Base-by-base conservation (phyloP, 306 rosid species). In the Lathyrus oleraceus region DNA sequence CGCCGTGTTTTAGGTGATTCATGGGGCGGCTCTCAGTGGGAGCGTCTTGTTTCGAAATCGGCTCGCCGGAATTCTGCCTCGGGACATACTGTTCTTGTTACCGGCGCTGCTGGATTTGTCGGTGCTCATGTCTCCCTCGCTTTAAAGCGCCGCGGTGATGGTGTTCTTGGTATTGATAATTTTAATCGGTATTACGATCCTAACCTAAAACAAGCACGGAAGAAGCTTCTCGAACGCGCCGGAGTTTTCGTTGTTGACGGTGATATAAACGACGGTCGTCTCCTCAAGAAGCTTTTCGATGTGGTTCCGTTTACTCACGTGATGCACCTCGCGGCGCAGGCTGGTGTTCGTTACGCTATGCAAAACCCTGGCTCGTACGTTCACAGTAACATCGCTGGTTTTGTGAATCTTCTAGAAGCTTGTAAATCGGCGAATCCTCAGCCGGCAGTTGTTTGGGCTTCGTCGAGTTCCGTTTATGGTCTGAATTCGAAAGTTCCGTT, bases 321-420 rank as follows among this genome's bases (percentile, higher is more conserved):
- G 21, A 87, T 89, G 89, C 97, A 91, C 62, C 85, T 91, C 0
- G 97, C 96, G 3, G 97, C 97, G 0, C 97, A 91, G 75, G 97
- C 96, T 0, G 96, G 97, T 1, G 96, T 91, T 1, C 85, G 96
- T 7, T 91, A 85, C 77, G 97, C 96, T 8, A 89, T 91, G 94
- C 85, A 84, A 78, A 91, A 91, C 71, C 97, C 97, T 0, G 64
- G 70, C 2, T 84, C 90, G 0, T 89, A 89, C 61, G 87, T 91
- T 2, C 94, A 87, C 36, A 87, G 90, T 76, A 91, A 91, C 72
- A 73, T 91, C 52, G 97, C 89, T 5, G 97, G 96, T 23, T 83
- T 89, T 17, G 91, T 87, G 57, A 89, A 62, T 56, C 91, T 91
- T 62, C 81, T 91, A 14, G 94, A 91, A 63, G 90, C 83, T 0